phyloP scores from a whole-genome alignment of 2,329 filamentous ascomycete genomes.

The Colletotrichum cereale region DNA sequence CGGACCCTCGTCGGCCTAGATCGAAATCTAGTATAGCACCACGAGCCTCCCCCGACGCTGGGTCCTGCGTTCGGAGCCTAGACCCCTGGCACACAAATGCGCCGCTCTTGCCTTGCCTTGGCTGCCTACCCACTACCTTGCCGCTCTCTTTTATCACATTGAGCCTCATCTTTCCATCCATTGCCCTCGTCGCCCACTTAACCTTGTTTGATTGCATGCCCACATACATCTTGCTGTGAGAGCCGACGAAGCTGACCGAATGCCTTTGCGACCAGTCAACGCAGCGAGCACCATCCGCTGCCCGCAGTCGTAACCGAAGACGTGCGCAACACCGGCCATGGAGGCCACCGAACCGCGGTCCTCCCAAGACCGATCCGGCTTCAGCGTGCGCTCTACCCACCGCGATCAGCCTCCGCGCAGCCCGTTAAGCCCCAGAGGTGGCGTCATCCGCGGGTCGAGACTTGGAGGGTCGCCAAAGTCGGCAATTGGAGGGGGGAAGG shows the following conservation, averaged over 20 bases:
- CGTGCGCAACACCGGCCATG: slow-evolving; percentile 41
- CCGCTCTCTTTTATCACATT: slow-evolving; percentile 16
- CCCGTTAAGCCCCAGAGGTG: slow-evolving; percentile 31
- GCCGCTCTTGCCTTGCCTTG: slow-evolving; percentile 19
- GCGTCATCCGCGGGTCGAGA: slow-evolving; percentile 34
- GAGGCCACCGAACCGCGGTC: slow-evolving; percentile 43
- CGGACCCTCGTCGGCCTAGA: slow-evolving; percentile 32
- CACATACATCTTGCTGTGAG: not conserved
- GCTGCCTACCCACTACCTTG: not conserved
- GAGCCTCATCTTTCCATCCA: slow-evolving; percentile 13
- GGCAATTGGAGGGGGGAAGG: slow-evolving; percentile 42
- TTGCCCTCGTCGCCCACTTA: no score
- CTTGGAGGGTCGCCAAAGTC: slow-evolving; percentile 42
- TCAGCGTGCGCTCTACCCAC: slow-evolving; percentile 32
- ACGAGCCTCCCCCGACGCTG: slow-evolving; percentile 12
- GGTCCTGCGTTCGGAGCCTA: slow-evolving; percentile 24
- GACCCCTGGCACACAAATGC: slow-evolving; percentile 32
- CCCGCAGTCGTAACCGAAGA: slow-evolving; percentile 27
- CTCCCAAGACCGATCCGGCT: slow-evolving; percentile 30
- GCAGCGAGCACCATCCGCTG: slow-evolving; percentile 42
- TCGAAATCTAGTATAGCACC: slow-evolving; percentile 13
- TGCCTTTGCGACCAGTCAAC: slow-evolving; percentile 35
- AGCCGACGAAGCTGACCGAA: slow-evolving; percentile 32
- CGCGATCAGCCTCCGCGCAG: slow-evolving; percentile 29
- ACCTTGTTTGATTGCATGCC: not conserved